Evolutionary conservation across 306 rosid species (phyloP), one percentile per base, ranked within the genome.

Genomic region (Gastrolobium villosum): DNA sequence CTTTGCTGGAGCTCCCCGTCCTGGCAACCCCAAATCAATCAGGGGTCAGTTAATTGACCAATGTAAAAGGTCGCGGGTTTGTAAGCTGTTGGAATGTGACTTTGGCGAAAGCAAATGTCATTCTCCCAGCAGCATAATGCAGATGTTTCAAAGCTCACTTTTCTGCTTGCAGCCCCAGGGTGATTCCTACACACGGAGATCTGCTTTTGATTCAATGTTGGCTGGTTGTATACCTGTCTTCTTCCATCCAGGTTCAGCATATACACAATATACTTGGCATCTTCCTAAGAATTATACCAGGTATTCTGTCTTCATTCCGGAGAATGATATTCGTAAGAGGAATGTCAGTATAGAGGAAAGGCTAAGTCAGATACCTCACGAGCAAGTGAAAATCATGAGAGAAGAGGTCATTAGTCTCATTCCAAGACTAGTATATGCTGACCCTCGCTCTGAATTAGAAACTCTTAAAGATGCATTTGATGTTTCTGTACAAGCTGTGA

Each of bases 111-210:
- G 99, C 88, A 95, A 95, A 81, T 95, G 99, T 57, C 98, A 95
- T 83, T 95, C 93, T 49, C 99, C 99, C 2, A 88, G 98, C 85
- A 93, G 98, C 75, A 90, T 95, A 78, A 93, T 95, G 99, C 86
- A 91, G 85, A 95, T 95, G 99, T 95, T 95, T 84, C 99, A 95
- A 78, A 84, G 97, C 88, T 95, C 99, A 8, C 82, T 89, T 37
- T 95, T 91, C 96, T 95, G 99, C 84, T 77, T 95, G 73, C 99
- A 95, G 86, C 99, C 99, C 2, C 99, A 95, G 88, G 99, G 99
- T 0, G 99, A 95, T 81, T 95, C 99, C 7, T 95, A 88, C 82
- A 95, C 99, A 0, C 77, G 99, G 71, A 91, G 99, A 81, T 95
- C 99, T 32, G 98, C 99, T 45, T 95, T 95, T 44, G 99, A 95